Percentiles rank a stretch among this genome's conserved stretches.
Conservation (phyloP, 2,329 filamentous ascomycete species). For the Epichloe sibirici region DNA sequence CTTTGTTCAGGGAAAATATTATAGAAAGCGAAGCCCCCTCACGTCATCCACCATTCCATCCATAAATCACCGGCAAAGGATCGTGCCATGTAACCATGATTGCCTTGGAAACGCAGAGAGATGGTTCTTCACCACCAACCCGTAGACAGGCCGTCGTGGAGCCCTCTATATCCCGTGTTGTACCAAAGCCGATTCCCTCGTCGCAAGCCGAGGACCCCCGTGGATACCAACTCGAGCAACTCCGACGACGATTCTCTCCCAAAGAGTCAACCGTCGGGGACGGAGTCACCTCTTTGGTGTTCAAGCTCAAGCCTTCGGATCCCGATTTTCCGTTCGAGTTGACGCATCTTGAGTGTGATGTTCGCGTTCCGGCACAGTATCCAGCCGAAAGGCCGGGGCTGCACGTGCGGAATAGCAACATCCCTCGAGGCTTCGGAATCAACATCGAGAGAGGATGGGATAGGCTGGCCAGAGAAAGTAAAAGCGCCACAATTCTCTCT, state of each 20-base stretch:
- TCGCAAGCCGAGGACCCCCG: conserved; percentile 57
- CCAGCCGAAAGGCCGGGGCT: conserved; percentile 47
- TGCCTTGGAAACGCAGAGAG: conserved; percentile 19
- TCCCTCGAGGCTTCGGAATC: conserved; percentile 59
- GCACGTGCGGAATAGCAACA: conserved; percentile 53
- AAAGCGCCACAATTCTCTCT: conserved; percentile 47
- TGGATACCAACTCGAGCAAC: conserved; percentile 62
- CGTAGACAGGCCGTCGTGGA: conserved; percentile 35
- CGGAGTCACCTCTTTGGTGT: conserved; percentile 45
- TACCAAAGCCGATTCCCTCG: conserved; percentile 53
- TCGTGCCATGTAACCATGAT: conserved; percentile 21
- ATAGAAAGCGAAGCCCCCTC: background rate
- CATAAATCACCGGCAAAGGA: background rate
- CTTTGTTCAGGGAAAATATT: background rate
- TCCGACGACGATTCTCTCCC: conserved; percentile 52
- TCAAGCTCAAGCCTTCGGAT: conserved; percentile 61
- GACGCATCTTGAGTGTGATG: conserved; percentile 51
- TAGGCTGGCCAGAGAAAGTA: conserved; percentile 43
- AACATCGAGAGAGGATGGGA: conserved; percentile 70
- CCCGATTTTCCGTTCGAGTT: conserved; percentile 77
- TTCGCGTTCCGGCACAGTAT: conserved; percentile 53
- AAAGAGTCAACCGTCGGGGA: conserved; percentile 29
- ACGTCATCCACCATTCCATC: background rate
- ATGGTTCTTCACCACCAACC: conserved; percentile 18
- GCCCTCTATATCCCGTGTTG: conserved; percentile 35